Evolutionary conservation across 106 monocot genomes (phyloP).

Genomic region (Platanthera guangdongensis): DNA sequence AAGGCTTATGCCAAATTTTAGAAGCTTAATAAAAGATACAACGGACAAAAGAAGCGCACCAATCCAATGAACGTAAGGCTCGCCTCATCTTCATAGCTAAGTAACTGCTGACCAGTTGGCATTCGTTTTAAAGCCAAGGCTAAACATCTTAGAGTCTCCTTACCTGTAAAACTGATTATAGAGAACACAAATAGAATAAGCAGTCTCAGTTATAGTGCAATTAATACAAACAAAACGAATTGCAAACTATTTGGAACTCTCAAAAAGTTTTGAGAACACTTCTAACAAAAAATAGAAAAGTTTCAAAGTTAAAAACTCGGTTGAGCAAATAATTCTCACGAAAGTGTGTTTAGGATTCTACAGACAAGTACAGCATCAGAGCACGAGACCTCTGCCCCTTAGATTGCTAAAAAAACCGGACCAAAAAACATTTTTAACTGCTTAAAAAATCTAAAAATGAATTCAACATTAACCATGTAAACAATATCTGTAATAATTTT

Average conservation of each 20-base stretch:
- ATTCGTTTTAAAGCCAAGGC: constrained; percentile 94
- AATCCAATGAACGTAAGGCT: constrained; percentile 97
- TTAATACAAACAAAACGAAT: not conserved
- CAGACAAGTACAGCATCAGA: not conserved
- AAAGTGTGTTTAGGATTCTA: not conserved
- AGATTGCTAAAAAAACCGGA: not conserved
- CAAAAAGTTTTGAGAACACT: not conserved
- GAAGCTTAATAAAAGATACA: not conserved
- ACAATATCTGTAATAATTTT: too few relatives aligned
- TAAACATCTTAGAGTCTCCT: constrained; percentile 87
- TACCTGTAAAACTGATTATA: constrained; percentile 74
- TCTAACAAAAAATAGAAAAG: not conserved
- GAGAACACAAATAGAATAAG: not conserved
- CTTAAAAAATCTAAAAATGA: not conserved
- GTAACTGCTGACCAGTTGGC: constrained; percentile 72
- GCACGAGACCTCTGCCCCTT: not conserved
- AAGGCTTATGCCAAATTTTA: not conserved
- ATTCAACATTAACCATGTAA: too few relatives aligned
- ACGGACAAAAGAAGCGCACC: constrained; percentile 29
- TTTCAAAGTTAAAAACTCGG: not conserved
- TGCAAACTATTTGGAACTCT: not conserved
- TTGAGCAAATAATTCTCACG: not conserved
- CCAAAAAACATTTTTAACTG: not conserved
- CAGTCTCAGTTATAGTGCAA: not conserved
- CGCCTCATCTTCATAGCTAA: constrained; percentile 80